These are phyloP conservation scores for Arabis alpina DNA, from an alignment of 345 rosid genomes.

Conservation along the genomic window DNA sequence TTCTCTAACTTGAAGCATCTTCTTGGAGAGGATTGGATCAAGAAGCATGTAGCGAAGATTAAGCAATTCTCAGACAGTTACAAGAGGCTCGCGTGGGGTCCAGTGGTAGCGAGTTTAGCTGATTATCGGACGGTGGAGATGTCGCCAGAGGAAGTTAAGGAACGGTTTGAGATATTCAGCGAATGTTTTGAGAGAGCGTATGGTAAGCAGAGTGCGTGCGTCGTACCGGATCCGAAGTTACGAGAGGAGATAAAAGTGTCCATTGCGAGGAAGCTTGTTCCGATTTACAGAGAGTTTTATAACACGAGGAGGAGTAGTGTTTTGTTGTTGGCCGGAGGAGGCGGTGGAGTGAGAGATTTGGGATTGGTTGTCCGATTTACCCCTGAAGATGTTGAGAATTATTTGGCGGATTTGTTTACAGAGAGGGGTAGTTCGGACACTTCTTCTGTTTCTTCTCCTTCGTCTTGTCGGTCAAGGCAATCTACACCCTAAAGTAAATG, in stretches of 20 bases:
- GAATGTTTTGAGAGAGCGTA: conserved; percentile 60
- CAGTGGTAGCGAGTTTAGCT: conserved; percentile 50
- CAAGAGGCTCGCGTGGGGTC: conserved; percentile 66
- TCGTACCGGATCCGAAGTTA: conserved; percentile 59
- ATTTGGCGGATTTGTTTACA: conserved; percentile 51
- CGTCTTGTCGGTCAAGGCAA: conserved; percentile 29
- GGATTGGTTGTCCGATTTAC: conserved; percentile 52
- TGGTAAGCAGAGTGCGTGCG: conserved; percentile 50
- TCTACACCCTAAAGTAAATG: background rate
- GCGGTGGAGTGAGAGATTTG: conserved; percentile 28
- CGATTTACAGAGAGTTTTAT: conserved; percentile 61
- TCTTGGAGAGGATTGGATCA: conserved; percentile 72
- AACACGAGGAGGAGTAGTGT: conserved; percentile 34
- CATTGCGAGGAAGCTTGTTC: conserved; percentile 49
- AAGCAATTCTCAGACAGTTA: conserved; percentile 57
- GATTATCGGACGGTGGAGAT: conserved; percentile 44
- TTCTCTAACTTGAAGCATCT: conserved; percentile 58
- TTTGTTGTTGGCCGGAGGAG: conserved; percentile 35
- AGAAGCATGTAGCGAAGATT: conserved; percentile 54
- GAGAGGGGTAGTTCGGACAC: conserved; percentile 23
- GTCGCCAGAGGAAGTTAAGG: conserved; percentile 51
- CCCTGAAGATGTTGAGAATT: conserved; percentile 71
- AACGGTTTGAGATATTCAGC: conserved; percentile 55
- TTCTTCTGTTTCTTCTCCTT: conserved; percentile 17
- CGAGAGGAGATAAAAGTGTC: conserved; percentile 65